phyloP scores from a whole-genome alignment of 1,284 basidiomycete species.

The Naganishia sp. region DNA sequence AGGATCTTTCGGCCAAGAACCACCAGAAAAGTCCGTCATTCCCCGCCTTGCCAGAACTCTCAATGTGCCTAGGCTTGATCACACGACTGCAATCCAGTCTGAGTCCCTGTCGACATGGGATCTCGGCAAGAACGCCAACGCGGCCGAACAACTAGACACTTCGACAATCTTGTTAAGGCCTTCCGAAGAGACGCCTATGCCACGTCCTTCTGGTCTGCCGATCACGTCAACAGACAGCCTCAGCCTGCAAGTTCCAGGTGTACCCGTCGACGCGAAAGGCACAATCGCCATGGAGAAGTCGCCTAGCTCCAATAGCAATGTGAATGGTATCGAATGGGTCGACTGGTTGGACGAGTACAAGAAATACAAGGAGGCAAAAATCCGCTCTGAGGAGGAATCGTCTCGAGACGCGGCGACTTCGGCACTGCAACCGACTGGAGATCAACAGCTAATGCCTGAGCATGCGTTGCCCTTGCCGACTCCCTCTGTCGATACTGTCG shows the following conservation, averaged over 20 bases:
- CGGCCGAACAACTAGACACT: background rate
- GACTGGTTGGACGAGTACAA: conserved; percentile 63
- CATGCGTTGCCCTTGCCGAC: background rate
- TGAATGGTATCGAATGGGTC: conserved; percentile 60
- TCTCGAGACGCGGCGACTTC: background rate
- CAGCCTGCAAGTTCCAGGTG: background rate
- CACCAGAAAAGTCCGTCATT: background rate
- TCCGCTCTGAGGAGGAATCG: conserved; percentile 52
- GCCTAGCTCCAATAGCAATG: conserved; percentile 41
- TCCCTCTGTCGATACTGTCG: too few species aligned
- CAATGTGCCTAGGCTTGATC: conserved; percentile 14
- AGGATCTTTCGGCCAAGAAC: background rate
- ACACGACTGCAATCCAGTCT: background rate
- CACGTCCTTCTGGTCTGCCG: too few species aligned
- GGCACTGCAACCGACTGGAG: too few species aligned
- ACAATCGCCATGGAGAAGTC: conserved; percentile 42
- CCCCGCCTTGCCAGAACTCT: conserved; percentile 18
- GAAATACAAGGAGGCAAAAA: conserved; percentile 60
- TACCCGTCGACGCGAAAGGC: background rate
- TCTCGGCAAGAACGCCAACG: background rate
- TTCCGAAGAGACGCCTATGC: too few species aligned
- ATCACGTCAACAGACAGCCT: background rate
- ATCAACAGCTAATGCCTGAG: background rate
- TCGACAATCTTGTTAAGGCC: background rate
- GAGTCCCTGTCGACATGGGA: conserved; percentile 10